Evolutionary conservation across 2,329 filamentous ascomycete species (phyloP), one percentile per base, ranked within the genome.

Genomic region (Sarocladium kiliense): DNA sequence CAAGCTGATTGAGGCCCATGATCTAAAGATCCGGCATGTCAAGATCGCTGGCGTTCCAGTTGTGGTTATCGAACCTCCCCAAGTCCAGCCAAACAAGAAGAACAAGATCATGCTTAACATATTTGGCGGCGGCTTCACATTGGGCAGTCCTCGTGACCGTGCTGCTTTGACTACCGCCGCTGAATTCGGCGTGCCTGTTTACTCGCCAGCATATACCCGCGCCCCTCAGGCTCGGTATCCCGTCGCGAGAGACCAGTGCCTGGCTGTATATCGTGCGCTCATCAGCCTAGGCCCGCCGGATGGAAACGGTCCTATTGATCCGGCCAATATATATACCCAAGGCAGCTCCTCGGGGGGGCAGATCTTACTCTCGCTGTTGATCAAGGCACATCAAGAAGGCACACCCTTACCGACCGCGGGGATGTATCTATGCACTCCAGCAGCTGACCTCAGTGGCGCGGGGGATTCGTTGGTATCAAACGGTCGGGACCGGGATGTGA

Each of bases 141-240:
- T 50, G 19, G 45, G 45, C 19, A 50, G 45, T 34, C 45, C 45
- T 30, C 45, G 45, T 18, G 45, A 50, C 21, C 45, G 45, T 14
- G 19, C 19, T 30, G 45, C 45, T 10, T 21, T 50, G 16, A 50
- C 45, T 5, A 50, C 30, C 14, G 45, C 45, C 9, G 45, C 25
- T 10, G 45, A 50, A 30, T 23, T 50, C 10, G 45, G 45, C 19
- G 7, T 50, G 37, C 9, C 37, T 41, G n/a, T 19, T 6, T 41
- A 41, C 37, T 41, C 37, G 37, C 11, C n/a, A 12, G 11, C 9
- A 19, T 41, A 41, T 18, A 41, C 37, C 10, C 37, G 37, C n/a
- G 9, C 37, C n/a, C 37, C 37, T 41, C 9, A 41, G 37, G 37
- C 37, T 41, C 37, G 37, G 10, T 41, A 41, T n/a, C 37, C 37